Conservation (phyloP, 73 alveolate species). For the Tetrahymena elliotti region DNA sequence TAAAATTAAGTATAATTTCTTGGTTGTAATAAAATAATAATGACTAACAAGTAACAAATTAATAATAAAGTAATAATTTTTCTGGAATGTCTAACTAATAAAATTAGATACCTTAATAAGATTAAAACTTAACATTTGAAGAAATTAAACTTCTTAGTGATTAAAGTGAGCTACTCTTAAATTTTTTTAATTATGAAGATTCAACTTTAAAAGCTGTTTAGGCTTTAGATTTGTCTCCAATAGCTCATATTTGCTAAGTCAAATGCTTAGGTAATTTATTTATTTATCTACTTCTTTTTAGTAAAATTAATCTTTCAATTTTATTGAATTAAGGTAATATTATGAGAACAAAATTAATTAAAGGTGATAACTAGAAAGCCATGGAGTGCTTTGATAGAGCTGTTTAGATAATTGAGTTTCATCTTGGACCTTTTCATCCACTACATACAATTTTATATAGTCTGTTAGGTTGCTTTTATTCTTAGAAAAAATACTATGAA, state of each 20-base stretch:
- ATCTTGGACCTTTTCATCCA: slow-evolving; percentile 72
- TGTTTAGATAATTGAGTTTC: slow-evolving; percentile 45
- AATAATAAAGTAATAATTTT: not conserved
- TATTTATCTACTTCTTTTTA: not conserved
- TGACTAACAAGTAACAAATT: not conserved
- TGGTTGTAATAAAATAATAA: not conserved
- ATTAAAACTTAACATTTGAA: not conserved
- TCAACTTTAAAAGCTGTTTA: not conserved
- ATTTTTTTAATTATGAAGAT: not conserved
- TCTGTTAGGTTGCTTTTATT: slow-evolving; percentile 54
- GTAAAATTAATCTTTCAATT: not conserved
- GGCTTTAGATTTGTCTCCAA: not conserved
- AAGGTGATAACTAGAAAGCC: slow-evolving; percentile 5
- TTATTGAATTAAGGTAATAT: not conserved
- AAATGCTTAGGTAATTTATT: not conserved
- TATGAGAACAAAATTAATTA: not conserved
- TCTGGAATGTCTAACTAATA: not conserved
- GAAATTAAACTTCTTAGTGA: not conserved
- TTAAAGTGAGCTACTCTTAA: not conserved
- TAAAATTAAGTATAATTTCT: not conserved
- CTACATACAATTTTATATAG: slow-evolving; percentile 55
- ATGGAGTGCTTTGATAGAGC: slow-evolving; percentile 53
- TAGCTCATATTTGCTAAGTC: not conserved
- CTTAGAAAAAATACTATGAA: slow-evolving; percentile 40
- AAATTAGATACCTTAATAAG: not conserved